Evolutionary conservation across 495 filamentous ascomycete species (phyloP), one percentile per base, ranked within the genome.

Genomic region (Astrothelium subdiscretum): DNA sequence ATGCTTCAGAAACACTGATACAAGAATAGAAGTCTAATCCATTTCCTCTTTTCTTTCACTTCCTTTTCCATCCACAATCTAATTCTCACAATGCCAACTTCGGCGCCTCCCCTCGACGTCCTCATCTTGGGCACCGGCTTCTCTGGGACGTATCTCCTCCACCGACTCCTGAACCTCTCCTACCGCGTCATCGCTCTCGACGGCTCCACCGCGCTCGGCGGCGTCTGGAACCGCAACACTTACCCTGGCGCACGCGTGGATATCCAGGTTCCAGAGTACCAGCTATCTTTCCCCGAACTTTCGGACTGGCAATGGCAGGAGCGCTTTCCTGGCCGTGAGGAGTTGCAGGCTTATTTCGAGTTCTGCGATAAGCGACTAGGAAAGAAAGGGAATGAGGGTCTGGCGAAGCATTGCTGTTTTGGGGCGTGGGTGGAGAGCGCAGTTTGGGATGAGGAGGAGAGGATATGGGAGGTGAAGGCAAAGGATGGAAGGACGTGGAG

Each of bases 181-280:
- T 70, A 77, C 40, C 72, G 67, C 8, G 73, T 73, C n/a, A 74
- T 74, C 13, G 52, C 80, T 13, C 74, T 78, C 57, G 82, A 85
- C 59, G 74, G 78, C 1, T 80, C 77, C 20, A 63, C 66, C 15
- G 73, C 73, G 54, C 71, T 79, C 57, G 81, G 81, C 1, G 81
- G 81, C 8, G 73, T 76, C n/a, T 82, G 80, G 81, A 67, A 76
- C 58, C 79, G 76, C 78, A 83, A 81, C 63, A 65, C 75, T 24
- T 84, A 83, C 62, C 81, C 81, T 3, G 76, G 78, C 20, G 78
- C 77, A 8, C 58, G 67, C 5, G 68, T 70, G 26, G 70, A 72
- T 57, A 57, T 48, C 24, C 69, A 69, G 57, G 61, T 59, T 1
- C 69, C 68, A 13, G 65, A 67, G 31, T 70, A 72, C 59, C 63